phyloP scores from a whole-genome alignment of 2,329 filamentous ascomycete genomes.

The Epichloe sylvatica region DNA sequence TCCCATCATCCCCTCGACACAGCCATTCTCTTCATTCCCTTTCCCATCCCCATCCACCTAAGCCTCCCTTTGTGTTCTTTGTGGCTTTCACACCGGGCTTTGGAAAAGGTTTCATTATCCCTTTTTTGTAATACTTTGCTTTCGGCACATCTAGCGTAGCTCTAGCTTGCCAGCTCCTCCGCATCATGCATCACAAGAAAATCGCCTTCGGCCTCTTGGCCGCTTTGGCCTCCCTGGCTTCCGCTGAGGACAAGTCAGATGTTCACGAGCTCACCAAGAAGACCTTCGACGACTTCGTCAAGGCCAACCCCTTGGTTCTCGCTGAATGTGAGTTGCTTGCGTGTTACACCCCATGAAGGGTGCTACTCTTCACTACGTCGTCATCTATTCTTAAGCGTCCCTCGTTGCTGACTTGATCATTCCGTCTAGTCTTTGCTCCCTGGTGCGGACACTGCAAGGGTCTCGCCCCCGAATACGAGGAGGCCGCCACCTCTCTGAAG shows the following conservation, averaged over 20 bases:
- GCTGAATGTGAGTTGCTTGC: constrained; percentile 71
- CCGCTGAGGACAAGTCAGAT: constrained; percentile 51
- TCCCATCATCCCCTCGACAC: constrained; percentile 8
- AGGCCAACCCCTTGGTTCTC: constrained; percentile 74
- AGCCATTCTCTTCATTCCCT: constrained; percentile 4
- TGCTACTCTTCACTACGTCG: neutral
- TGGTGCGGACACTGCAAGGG: constrained; percentile 99
- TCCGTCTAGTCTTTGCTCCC: constrained; percentile 57
- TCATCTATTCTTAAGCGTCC: neutral
- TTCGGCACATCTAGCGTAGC: neutral
- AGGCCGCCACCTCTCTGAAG: constrained; percentile 70
- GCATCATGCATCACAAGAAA: constrained; percentile 35
- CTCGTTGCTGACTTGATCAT: constrained; percentile 21
- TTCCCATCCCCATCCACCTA: constrained; percentile 8
- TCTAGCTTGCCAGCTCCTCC: neutral
- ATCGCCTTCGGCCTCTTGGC: constrained; percentile 40
- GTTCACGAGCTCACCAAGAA: constrained; percentile 75
- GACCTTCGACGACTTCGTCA: constrained; percentile 76
- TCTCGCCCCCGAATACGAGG: constrained; percentile 78
- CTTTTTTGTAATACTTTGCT: neutral
- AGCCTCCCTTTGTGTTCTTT: constrained; percentile 3
- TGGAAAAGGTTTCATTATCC: neutral
- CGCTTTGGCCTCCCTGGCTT: constrained; percentile 42
- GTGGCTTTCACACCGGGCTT: neutral
- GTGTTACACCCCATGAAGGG: no score